Evolutionary conservation across 1,139 yeast genomes (phyloP).

Genomic region (Keqinozyma sinolaborantium): DNA sequence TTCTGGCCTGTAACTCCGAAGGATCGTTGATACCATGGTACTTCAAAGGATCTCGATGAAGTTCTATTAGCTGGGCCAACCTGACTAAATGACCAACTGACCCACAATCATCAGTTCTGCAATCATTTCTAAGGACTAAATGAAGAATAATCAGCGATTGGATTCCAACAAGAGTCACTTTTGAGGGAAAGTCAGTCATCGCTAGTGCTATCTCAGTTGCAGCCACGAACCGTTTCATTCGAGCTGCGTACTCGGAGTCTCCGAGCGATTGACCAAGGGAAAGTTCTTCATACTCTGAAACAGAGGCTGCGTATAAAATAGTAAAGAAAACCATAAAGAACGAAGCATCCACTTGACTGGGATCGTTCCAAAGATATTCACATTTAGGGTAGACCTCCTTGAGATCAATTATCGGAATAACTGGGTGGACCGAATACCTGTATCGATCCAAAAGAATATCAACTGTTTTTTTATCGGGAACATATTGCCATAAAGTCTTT

Average conservation of each 20-base stretch:
- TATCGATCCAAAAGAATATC: slow-evolving; percentile 6
- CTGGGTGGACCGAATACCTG: slow-evolving; percentile 6
- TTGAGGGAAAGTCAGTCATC: slow-evolving; percentile 7
- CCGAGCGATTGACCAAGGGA: slow-evolving; percentile 1
- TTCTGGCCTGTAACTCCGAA: slow-evolving; percentile 3
- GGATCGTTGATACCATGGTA: slow-evolving; percentile 5
- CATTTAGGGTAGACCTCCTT: slow-evolving; percentile 5
- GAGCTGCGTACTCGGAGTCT: slow-evolving; percentile 1
- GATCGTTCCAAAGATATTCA: slow-evolving; percentile 7
- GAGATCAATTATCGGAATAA: slow-evolving; percentile 7
- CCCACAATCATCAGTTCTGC: slow-evolving; percentile 8
- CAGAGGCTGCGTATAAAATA: slow-evolving; percentile 8
- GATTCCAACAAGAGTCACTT: slow-evolving; percentile 4
- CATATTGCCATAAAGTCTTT: slow-evolving; percentile 3
- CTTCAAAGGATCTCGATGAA: slow-evolving; percentile 8
- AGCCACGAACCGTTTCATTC: slow-evolving; percentile 7
- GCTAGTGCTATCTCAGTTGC: slow-evolving; percentile 8
- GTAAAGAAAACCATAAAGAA: slow-evolving; percentile 6
- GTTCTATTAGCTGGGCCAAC: slow-evolving; percentile 7
- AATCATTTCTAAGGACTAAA: slow-evolving; percentile 8
- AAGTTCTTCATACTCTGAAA: slow-evolving; percentile 7
- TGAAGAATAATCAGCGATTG: slow-evolving; percentile 6
- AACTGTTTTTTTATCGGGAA: slow-evolving; percentile 5
- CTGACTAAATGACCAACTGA: slow-evolving; percentile 6
- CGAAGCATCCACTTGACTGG: slow-evolving; percentile 2